Evolutionary conservation across 371 early-diverging fungal genomes (phyloP), one percentile per base, ranked within the genome.

Genomic region (Rhizomucor miehei): DNA sequence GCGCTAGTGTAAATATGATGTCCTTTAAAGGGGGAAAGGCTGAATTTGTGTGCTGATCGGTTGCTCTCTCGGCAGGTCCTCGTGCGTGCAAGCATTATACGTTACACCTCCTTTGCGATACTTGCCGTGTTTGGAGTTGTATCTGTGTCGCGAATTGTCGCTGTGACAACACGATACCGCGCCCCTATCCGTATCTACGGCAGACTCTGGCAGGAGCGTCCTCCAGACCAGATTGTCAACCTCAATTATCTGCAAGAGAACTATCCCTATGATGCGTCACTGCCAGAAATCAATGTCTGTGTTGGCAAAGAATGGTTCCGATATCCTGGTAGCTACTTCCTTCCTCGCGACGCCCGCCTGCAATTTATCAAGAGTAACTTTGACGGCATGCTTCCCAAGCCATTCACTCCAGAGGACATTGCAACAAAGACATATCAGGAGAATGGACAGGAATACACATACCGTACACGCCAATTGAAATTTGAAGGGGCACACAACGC

Each of bases 221-320:
- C 62, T n/a, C 54, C 57, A 12, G 75, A 65, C 25, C 72, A 62
- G 24, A 53, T 63, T 6, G 40, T 68, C 25, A 58, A 69, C 25
- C 51, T 65, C 34, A 65, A 69, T 38, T 59, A 74, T 37, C 46
- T 67, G 1, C 62, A 73, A 48, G 65, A 67, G 63, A 58, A 67
- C 34, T 62, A 66, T 39, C 59, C 70, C 45, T 38, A 71, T 41
- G 59, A 66, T 39, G 44, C 49, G 5, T 65, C 43, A 25, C 48
- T 25, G 17, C 59, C 24, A 56, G 67, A 29, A 35, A 44, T 74
- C 20, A 80, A 69, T 17, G 77, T 97, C 8, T 98, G 97, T 66
- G 76, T 95, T 40, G 96, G 93, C 29, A 89, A 87, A 58, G 98
- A 95, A 59, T 98, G 98, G 98, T 88, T 93, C 62, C 74, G 94